These are phyloP conservation scores for Backusella westeae DNA, from an alignment of 192 early-diverging fungal genomes.

Conservation along the genomic window DNA sequence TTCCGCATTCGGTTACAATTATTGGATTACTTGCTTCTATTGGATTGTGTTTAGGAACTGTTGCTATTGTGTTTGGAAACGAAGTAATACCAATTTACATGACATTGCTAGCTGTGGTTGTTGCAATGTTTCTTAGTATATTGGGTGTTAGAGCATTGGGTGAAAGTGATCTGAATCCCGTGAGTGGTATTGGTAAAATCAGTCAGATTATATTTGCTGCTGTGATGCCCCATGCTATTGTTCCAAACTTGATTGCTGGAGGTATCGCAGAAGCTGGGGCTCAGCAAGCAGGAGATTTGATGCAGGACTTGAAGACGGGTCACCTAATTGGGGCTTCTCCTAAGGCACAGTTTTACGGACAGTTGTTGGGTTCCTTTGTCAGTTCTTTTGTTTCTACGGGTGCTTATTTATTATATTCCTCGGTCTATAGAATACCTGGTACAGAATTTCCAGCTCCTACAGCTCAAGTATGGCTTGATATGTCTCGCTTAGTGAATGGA, in stretches of 20 bases:
- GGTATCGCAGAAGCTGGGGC: constrained; percentile 74
- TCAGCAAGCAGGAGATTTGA: constrained; percentile 62
- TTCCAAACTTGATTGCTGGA: constrained; percentile 75
- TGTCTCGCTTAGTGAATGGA: constrained; percentile 74
- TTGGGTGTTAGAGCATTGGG: constrained; percentile 80
- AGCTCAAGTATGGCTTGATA: constrained; percentile 76
- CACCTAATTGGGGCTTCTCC: constrained; percentile 83
- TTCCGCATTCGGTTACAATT: constrained; percentile 62
- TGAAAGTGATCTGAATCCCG: constrained; percentile 81
- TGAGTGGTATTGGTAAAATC: constrained; percentile 81
- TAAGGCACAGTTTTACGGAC: constrained; percentile 80
- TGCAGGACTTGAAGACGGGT: constrained; percentile 81
- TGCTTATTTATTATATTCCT: constrained; percentile 67
- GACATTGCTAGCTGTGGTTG: constrained; percentile 62
- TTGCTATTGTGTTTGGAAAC: constrained; percentile 60
- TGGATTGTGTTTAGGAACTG: constrained; percentile 57
- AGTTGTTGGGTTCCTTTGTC: constrained; percentile 74
- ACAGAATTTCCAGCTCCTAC: constrained; percentile 69
- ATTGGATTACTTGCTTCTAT: constrained; percentile 64
- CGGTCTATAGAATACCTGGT: constrained; percentile 66
- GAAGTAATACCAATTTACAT: constrained; percentile 62
- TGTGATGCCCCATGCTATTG: constrained; percentile 66
- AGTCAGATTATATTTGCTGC: constrained; percentile 82
- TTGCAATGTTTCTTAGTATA: constrained; percentile 74
- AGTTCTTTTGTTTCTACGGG: constrained; percentile 66